Evolutionary conservation across 73 alveolate genomes (phyloP).

Genomic region (Tetrahymena malaccensis): DNA sequence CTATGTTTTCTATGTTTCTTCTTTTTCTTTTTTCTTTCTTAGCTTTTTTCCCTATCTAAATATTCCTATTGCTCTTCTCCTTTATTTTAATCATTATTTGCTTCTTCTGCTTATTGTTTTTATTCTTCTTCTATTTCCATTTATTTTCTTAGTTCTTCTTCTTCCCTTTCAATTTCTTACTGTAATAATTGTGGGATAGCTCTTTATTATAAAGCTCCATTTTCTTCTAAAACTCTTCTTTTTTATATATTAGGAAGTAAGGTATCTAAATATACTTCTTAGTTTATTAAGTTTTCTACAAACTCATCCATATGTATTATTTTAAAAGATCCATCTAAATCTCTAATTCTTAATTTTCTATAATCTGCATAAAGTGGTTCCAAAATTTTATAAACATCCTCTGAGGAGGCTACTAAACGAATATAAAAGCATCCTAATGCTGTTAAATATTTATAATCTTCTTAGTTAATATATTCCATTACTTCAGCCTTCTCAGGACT

Average conservation of each 20-base stretch:
- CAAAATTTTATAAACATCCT: slow-evolving; percentile 60
- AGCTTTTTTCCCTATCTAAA: neutral
- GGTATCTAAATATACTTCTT: slow-evolving; percentile 61
- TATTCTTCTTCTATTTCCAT: slow-evolving; percentile 23
- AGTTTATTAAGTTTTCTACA: slow-evolving; percentile 64
- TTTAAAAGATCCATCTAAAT: slow-evolving; percentile 55
- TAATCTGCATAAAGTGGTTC: slow-evolving; percentile 83
- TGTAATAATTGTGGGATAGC: slow-evolving; percentile 41
- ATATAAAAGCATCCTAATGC: slow-evolving; percentile 77
- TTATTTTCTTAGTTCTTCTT: slow-evolving; percentile 32
- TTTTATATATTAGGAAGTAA: slow-evolving; percentile 67
- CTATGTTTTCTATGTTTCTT: neutral
- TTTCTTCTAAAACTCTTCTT: slow-evolving; percentile 69
- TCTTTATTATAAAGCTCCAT: slow-evolving; percentile 49
- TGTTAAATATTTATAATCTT: slow-evolving; percentile 74
- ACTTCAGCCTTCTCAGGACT: slow-evolving; percentile 74
- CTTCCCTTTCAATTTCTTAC: slow-evolving; percentile 48
- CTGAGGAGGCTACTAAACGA: slow-evolving; percentile 74
- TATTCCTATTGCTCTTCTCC: neutral
- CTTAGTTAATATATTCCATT: slow-evolving; percentile 66
- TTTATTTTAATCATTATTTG: neutral
- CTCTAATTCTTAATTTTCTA: slow-evolving; percentile 60
- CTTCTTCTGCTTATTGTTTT: neutral
- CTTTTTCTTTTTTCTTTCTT: neutral
- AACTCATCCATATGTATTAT: slow-evolving; percentile 78